Percentiles rank a stretch among this genome's conserved stretches.
These are phyloP conservation scores for Tolypocladium paradoxum DNA, from an alignment of 2,329 filamentous ascomycete genomes.

Conservation along the genomic window DNA sequence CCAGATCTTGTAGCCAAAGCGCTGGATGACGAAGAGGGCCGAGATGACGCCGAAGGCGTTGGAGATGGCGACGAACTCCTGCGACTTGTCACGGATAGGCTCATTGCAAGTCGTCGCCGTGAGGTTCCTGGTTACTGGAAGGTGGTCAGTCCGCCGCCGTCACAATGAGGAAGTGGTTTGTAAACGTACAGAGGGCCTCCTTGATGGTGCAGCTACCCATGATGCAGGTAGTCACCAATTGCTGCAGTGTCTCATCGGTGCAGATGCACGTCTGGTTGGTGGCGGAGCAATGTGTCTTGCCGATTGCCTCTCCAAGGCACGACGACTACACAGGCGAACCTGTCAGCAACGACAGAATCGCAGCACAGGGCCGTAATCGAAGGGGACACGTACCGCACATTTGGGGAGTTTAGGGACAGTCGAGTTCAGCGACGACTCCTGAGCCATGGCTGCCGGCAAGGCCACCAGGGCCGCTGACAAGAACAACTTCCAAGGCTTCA, in stretches of 20 bases:
- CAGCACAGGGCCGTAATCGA: background rate
- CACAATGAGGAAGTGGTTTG: background rate
- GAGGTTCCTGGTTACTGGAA: constrained; percentile 14
- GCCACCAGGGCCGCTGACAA: background rate
- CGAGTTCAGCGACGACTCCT: background rate
- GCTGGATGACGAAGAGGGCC: constrained; percentile 28
- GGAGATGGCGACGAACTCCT: constrained; percentile 21
- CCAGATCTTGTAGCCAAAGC: constrained; percentile 25
- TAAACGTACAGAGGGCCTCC: constrained; percentile 19
- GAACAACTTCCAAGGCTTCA: background rate
- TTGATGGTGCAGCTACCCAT: constrained; percentile 15
- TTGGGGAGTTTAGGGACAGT: background rate
- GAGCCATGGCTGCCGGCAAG: background rate
- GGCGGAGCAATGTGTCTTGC: constrained; percentile 14
- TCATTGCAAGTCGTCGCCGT: constrained; percentile 9
- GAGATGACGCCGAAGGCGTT: constrained; percentile 23
- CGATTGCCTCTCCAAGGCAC: constrained; percentile 14
- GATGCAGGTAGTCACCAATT: constrained; percentile 16
- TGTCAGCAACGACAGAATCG: background rate
- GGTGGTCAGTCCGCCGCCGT: background rate
- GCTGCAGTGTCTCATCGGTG: constrained; percentile 13
- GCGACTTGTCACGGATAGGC: constrained; percentile 19
- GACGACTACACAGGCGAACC: background rate
- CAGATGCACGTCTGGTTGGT: constrained; percentile 21
- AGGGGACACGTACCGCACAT: constrained; percentile 1